Percentiles rank a stretch among this genome's conserved stretches.
Conservation (phyloP, 495 filamentous ascomycete genomes). For the Cercophora scortea region DNA sequence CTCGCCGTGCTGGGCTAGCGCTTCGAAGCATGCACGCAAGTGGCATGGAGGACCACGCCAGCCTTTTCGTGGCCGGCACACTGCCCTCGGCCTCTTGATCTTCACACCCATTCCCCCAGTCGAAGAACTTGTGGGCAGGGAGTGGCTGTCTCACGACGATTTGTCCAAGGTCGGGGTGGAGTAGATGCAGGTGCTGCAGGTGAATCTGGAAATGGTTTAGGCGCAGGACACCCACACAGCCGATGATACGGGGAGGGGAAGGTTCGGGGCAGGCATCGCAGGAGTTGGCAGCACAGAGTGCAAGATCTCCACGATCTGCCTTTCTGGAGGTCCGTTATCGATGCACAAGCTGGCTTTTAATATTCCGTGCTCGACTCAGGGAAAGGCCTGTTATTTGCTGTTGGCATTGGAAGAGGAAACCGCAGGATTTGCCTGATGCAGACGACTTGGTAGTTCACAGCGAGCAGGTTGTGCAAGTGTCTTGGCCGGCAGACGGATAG, state of each 20-base stretch:
- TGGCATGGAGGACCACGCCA: constrained; percentile 1
- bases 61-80: constrained; percentile 3
- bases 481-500: too few species aligned
- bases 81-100: not conserved
- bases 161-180: constrained; percentile 12
- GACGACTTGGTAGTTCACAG: too few species aligned
- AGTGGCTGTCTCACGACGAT: constrained; percentile 8
- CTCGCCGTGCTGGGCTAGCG: not conserved
- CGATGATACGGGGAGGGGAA: constrained; percentile 9
- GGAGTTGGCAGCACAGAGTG: constrained; percentile 1
- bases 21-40: not conserved
- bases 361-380: not conserved
- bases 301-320: constrained; percentile 21
- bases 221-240: constrained; percentile 9
- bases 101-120: not conserved
- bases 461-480: too few species aligned
- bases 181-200: constrained; percentile 17
- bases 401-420: not conserved
- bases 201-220: constrained; percentile 17
- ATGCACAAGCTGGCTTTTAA: constrained; percentile 6
- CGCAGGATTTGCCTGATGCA: not conserved
- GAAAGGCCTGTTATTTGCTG: too few species aligned
- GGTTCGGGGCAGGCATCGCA: constrained; percentile 2
- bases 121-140: constrained; percentile 9
- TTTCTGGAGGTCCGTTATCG: constrained; percentile 3